phyloP scores from a whole-genome alignment of 495 filamentous ascomycete genomes.

The Xylaria bambusicola region DNA sequence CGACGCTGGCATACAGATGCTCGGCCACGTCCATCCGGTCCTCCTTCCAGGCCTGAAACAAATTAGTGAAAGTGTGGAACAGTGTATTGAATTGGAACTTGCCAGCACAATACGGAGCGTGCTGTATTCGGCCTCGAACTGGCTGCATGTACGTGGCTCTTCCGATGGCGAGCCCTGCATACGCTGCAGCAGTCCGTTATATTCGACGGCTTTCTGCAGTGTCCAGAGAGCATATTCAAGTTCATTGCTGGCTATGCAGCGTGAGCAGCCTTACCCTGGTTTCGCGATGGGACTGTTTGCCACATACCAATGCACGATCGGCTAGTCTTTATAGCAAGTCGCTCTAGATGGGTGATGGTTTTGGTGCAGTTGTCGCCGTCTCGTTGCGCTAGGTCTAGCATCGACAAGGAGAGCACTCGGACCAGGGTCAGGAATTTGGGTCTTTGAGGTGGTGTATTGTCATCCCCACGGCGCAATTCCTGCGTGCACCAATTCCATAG shows the following conservation, averaged over 20 bases:
- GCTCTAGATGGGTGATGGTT: constrained; percentile 60
- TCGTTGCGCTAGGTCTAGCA: constrained; percentile 64
- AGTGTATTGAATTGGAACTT: constrained; percentile 27
- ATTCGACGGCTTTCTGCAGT: constrained; percentile 64
- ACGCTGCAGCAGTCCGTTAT: constrained; percentile 58
- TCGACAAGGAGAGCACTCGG: constrained; percentile 67
- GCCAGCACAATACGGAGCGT: constrained; percentile 69
- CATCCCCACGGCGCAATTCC: constrained; percentile 36
- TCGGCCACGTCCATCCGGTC: constrained; percentile 73
- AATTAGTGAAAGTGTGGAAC: constrained; percentile 20
- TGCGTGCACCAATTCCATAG: constrained; percentile 72
- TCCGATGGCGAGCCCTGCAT: constrained; percentile 26
- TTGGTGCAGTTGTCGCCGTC: constrained; percentile 25
- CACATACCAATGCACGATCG: constrained; percentile 65
- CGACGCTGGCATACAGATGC: constrained; percentile 67
- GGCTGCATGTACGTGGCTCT: constrained; percentile 35
- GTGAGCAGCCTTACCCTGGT: constrained; percentile 15
- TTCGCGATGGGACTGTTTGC: constrained; percentile 17
- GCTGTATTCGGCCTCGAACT: constrained; percentile 66
- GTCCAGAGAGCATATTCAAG: constrained; percentile 58
- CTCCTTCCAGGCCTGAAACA: constrained; percentile 69
- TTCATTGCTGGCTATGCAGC: constrained; percentile 49
- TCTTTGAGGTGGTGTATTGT: constrained; percentile 16
- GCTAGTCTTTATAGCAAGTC: constrained; percentile 65
- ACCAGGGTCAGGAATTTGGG: constrained; percentile 40